These are phyloP conservation scores for Dalbergia cochinchinensis DNA, from an alignment of 306 rosid species.

Conservation along the genomic window DNA sequence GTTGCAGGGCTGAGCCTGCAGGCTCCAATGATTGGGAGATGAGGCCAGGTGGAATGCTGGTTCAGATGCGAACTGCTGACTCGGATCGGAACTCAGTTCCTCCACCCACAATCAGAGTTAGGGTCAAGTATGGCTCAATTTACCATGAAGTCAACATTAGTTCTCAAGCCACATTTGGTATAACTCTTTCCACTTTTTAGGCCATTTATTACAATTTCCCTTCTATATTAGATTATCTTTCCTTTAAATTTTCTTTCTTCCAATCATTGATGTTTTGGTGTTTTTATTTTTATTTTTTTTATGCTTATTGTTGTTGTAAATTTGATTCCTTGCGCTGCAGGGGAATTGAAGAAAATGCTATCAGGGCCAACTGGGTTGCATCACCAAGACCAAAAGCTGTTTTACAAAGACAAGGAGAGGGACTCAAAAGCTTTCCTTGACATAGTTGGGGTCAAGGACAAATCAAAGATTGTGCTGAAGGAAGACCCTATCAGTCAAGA, in stretches of 20 bases:
- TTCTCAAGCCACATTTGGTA: conserved; percentile 91
- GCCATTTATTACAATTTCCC: background rate
- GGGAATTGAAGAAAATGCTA: conserved; percentile 93
- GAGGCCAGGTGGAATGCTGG: conserved; percentile 98
- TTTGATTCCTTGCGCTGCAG: conserved; percentile 45
- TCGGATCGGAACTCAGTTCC: conserved; percentile 71
- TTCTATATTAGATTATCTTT: background rate
- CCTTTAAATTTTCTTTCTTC: no score
- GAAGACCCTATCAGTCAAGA: conserved; percentile 97
- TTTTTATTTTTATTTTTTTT: background rate
- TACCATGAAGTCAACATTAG: conserved; percentile 85
- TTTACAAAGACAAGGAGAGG: conserved; percentile 88
- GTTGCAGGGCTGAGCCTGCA: conserved; percentile 55
- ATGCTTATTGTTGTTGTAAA: background rate
- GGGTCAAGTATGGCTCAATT: conserved; percentile 79
- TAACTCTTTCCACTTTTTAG: background rate
- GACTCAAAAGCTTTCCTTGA: conserved; percentile 93
- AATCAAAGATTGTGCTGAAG: conserved; percentile 74
- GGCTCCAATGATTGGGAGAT: conserved; percentile 84
- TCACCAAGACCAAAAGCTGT: conserved; percentile 90
- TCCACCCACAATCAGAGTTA: conserved; percentile 75
- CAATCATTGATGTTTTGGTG: background rate
- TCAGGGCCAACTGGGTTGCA: conserved; percentile 87
- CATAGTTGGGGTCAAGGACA: conserved; percentile 79
- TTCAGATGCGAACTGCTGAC: conserved; percentile 74